A percentile compares a stretch with the other conserved stretches of the same genome.
phyloP scores from a whole-genome alignment of 495 filamentous ascomycete genomes.

The Hypoxylon rickii region DNA sequence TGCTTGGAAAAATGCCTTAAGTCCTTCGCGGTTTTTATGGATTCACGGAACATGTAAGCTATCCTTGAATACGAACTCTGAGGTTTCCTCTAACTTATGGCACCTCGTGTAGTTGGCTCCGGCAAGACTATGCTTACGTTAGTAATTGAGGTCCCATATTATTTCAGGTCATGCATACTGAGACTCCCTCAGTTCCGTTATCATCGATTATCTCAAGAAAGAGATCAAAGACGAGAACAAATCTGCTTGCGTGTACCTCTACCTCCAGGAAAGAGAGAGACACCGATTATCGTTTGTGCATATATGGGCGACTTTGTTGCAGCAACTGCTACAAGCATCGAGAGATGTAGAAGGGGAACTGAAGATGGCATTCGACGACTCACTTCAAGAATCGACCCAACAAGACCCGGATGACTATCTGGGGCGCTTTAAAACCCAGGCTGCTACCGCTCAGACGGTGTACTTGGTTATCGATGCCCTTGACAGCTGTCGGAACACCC shows the following conservation, averaged over 20 bases:
- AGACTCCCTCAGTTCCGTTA: not conserved
- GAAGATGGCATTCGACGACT: not conserved
- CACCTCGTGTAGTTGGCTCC: not conserved
- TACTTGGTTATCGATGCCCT: not conserved
- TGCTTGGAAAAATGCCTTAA: not conserved
- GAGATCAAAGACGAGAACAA: not conserved
- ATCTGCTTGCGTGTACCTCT: not conserved
- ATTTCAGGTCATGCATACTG: not conserved
- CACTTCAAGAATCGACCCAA: not conserved
- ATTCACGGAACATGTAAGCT: not conserved
- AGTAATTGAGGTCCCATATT: not conserved
- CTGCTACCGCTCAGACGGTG: not conserved
- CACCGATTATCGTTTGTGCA: not conserved
- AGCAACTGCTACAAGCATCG: not conserved
- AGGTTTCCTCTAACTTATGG: not conserved
- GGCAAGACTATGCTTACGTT: not conserved
- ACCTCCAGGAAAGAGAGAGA: not conserved
- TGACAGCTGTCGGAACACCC: not conserved
- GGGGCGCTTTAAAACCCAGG: not conserved
- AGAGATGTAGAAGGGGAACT: not conserved
- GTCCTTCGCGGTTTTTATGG: not conserved
- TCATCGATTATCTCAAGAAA: not conserved
- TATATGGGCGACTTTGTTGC: conserved; percentile 1
- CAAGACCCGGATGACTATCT: not conserved
- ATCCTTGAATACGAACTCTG: not conserved